phyloP scores from a whole-genome alignment of 1,139 yeast genomes.

The Wickerhamiella infanticola region DNA sequence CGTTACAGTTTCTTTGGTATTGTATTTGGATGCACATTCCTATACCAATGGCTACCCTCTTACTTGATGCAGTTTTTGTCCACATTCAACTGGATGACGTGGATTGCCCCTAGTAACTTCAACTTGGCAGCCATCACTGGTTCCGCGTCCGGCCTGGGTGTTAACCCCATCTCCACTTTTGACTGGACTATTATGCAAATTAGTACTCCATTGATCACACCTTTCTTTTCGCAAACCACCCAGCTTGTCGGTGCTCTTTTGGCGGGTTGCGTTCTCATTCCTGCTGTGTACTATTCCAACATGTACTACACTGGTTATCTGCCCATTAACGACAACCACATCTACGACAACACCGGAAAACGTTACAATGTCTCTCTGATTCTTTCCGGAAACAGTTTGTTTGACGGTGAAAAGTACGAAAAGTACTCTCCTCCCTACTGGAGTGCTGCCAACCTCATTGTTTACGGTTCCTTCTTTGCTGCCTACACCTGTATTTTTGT shows the following conservation, averaged over 20 bases:
- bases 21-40: constrained; percentile 27
- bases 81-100: constrained; percentile 44
- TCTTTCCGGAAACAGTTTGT: constrained; percentile 1
- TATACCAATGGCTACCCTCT: constrained; percentile 42
- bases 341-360: constrained; percentile 36
- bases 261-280: constrained; percentile 23
- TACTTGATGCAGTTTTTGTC: constrained; percentile 35
- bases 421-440: constrained; percentile 30
- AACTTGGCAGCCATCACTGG: constrained; percentile 42
- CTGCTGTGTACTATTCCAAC: constrained; percentile 34
- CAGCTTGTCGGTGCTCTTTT: constrained; percentile 24
- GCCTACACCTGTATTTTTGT: constrained; percentile 41
- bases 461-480: constrained; percentile 43
- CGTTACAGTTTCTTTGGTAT: constrained; percentile 32
- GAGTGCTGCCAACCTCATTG: constrained; percentile 38
- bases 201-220: constrained; percentile 30
- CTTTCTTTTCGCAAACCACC: constrained; percentile 30
- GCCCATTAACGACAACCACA: constrained; percentile 35
- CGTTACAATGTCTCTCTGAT: constrained; percentile 29
- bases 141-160: constrained; percentile 31
- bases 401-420: constrained; percentile 7
- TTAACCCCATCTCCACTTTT: constrained; percentile 33
- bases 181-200: constrained; percentile 20
- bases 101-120: constrained; percentile 42
- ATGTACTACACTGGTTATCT: constrained; percentile 35